Evolutionary conservation across 2,329 filamentous ascomycete genomes (phyloP), one percentile per base, ranked within the genome.

Genomic region (Tympanopsis confertula): DNA sequence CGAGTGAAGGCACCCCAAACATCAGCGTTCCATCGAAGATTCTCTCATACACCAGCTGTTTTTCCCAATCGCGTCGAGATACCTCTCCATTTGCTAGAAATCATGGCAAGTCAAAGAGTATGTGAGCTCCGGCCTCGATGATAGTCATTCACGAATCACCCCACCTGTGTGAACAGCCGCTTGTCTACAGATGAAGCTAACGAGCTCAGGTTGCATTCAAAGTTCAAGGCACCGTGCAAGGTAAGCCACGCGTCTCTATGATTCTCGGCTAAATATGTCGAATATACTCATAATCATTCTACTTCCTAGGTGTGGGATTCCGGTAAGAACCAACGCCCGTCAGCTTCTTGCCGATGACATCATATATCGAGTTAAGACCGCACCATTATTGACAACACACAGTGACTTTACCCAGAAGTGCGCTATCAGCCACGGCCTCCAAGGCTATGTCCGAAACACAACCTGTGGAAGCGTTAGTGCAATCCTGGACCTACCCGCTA

Each of bases 381-480:
- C n/a, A 29, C 24, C 12, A 29, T 29, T 12, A n/a, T n/a, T n/a
- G 12, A 17, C 32, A 12, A 13, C 10, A 18, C 7, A 10, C 18
- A 73, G 70, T 13, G 70, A 69, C 48, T 79, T 75, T 47, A 65
- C 74, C 1, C 62, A 61, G 24, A 67, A 66, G 45, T 66, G 62
- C 40, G 75, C 75, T 1, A 52, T 49, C 0, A 59, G 69, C 22
- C 59, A 67, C 32, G 59, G 58, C 4, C 42, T 80, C 4, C 76
- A 72, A 0, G 75, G 75, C 15, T 80, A 75, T 75, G 76, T 75
- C 39, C 61, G 68, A 24, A 80, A 80, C 49, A 74, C 70, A 0
- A 48, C 61, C 2, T 63, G 71, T 41, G 66, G 69, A 44, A 76
- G 74, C 58, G 74, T 69, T 45, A 30, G 47, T 37, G 19, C 20